These are phyloP conservation scores for Sporisorium iseilematis-ciliati DNA, from an alignment of 1,284 basidiomycete genomes.

Conservation along the genomic window DNA sequence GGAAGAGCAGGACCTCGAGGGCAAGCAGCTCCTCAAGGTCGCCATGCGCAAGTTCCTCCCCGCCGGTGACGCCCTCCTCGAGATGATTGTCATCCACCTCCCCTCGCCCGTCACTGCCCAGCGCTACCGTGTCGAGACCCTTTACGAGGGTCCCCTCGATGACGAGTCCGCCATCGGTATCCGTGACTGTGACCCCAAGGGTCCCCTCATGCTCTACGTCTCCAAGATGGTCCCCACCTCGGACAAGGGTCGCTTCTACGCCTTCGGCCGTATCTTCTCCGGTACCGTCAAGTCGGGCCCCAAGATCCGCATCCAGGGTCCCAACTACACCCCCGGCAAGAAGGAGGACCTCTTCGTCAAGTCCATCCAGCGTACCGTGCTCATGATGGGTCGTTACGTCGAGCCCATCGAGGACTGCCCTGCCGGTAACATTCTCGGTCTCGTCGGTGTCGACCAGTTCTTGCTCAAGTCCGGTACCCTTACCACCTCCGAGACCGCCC, in stretches of 20 bases:
- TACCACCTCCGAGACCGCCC: slow-evolving; percentile 96
- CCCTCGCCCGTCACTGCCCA: slow-evolving; percentile 96
- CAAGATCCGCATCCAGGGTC: slow-evolving; percentile 99
- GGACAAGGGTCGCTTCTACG: slow-evolving; percentile 99
- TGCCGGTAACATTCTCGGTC: slow-evolving; percentile 97
- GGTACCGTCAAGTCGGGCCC: slow-evolving; percentile 97
- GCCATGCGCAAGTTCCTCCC: slow-evolving; percentile 99
- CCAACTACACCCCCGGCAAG: slow-evolving; percentile 98
- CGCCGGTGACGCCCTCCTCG: slow-evolving; percentile 96
- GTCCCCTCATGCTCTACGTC: slow-evolving; percentile 96
- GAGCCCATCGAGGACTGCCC: slow-evolving; percentile 99
- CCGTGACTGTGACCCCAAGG: slow-evolving; percentile 97
- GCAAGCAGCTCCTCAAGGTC: slow-evolving; percentile 96
- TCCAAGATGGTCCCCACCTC: slow-evolving; percentile 99
- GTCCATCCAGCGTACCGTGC: slow-evolving; percentile 96
- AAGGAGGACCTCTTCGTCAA: slow-evolving; percentile 99
- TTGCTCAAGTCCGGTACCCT: slow-evolving; percentile 97
- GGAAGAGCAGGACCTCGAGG: slow-evolving; percentile 95
- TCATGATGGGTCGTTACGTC: slow-evolving; percentile 99
- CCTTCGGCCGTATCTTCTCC: slow-evolving; percentile 99
- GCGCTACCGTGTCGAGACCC: slow-evolving; percentile 98
- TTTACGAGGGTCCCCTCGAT: slow-evolving; percentile 99
- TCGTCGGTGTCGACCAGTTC: slow-evolving; percentile 99
- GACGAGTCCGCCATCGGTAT: slow-evolving; percentile 99
- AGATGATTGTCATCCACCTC: slow-evolving; percentile 99